Evolutionary conservation across 2,329 filamentous ascomycete genomes (phyloP).

Genomic region (Elsinoe arachidis): DNA sequence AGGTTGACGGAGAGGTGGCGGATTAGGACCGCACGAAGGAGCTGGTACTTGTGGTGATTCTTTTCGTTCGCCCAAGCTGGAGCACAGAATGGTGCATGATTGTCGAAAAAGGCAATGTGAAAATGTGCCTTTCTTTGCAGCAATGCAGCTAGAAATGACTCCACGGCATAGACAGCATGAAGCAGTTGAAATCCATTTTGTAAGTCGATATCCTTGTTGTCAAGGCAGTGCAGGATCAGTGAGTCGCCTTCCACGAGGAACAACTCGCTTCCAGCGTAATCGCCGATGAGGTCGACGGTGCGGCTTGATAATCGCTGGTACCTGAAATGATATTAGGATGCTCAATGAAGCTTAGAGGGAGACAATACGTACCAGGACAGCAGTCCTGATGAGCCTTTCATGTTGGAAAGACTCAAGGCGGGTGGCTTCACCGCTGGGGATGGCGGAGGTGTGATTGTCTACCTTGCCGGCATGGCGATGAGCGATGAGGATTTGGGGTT

Average conservation of each 20-base stretch:
- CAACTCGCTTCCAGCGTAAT: conserved; percentile 65
- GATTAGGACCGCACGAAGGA: conserved; percentile 56
- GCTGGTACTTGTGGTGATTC: conserved; percentile 45
- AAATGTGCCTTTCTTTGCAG: conserved; percentile 59
- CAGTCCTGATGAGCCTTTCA: not conserved
- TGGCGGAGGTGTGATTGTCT: too few species aligned
- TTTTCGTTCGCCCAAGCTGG: conserved; percentile 34
- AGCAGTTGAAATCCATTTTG: conserved; percentile 60
- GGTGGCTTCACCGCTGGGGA: too few species aligned
- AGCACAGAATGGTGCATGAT: conserved; percentile 48
- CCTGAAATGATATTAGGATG: conserved; percentile 11
- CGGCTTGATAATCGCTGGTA: conserved; percentile 38
- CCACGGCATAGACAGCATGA: conserved; percentile 61
- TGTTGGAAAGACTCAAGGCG: not conserved
- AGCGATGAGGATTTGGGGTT: not conserved
- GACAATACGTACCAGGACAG: not conserved
- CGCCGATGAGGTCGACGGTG: conserved; percentile 59
- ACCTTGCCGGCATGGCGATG: too few species aligned
- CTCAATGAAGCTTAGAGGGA: too few species aligned
- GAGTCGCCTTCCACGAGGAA: conserved; percentile 69
- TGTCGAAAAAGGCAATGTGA: conserved; percentile 60
- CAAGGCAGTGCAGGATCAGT: conserved; percentile 55
- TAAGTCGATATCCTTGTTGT: conserved; percentile 57
- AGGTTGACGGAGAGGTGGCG: conserved; percentile 50
- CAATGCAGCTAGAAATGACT: conserved; percentile 55